These are phyloP conservation scores for Toxicodendron radicans DNA, from an alignment of 345 rosid genomes.

Conservation along the genomic window DNA sequence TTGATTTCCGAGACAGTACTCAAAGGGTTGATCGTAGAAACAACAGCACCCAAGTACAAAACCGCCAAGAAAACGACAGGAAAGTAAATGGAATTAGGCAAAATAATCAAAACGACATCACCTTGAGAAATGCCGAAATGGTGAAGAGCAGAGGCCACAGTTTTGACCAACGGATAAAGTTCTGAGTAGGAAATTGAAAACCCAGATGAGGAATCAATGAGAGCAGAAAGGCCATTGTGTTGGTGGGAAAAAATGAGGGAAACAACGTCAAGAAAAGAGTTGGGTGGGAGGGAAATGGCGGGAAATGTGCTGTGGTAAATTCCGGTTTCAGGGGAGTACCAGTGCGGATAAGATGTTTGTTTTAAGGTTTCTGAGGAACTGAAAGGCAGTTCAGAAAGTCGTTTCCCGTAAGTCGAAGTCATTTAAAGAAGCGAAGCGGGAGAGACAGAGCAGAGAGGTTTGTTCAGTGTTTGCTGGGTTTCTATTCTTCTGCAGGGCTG, in stretches of 20 bases:
- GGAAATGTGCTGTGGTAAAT: constrained; percentile 59
- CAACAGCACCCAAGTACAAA: constrained; percentile 61
- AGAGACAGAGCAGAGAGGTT: no score
- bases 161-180: constrained; percentile 44
- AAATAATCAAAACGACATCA: constrained; percentile 61
- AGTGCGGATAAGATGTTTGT: constrained; percentile 1
- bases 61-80: constrained; percentile 63
- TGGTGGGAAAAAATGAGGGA: constrained; percentile 61
- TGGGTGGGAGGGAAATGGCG: constrained; percentile 43
- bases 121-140: constrained; percentile 53
- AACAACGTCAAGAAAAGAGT: constrained; percentile 57
- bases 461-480: no score
- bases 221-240: constrained; percentile 47
- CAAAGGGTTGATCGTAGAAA: constrained; percentile 65
- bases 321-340: constrained; percentile 59
- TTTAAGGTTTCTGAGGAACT: not conserved
- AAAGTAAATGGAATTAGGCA: constrained; percentile 69
- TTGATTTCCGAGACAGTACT: constrained; percentile 50
- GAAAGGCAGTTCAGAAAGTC: not conserved
- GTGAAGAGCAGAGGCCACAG: constrained; percentile 60
- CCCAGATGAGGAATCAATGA: constrained; percentile 60
- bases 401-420: not conserved
- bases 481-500: no score
- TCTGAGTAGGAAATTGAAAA: constrained; percentile 56
- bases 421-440: no score